Evolutionary conservation across 2,329 filamentous ascomycete genomes (phyloP).

Genomic region (Trichoderma sp.): DNA sequence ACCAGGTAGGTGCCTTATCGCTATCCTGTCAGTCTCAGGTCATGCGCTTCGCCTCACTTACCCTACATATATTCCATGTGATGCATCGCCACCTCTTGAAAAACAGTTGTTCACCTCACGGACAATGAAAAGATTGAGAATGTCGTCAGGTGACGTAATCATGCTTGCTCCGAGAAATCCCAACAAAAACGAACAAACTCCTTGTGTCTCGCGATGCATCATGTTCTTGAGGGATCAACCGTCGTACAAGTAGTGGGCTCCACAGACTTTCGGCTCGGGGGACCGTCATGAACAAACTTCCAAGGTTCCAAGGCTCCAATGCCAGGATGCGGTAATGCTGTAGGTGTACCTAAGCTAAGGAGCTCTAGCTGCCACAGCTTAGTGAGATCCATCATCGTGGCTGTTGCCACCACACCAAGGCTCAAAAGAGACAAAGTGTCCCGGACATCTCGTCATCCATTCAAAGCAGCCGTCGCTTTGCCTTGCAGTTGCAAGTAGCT

Average conservation of each 20-base stretch:
- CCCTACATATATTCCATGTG: constrained; percentile 15
- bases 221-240: neutral
- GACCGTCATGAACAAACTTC: neutral
- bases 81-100: neutral
- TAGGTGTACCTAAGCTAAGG: neutral
- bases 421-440: neutral
- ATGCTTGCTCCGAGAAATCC: neutral
- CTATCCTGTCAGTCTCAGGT: neutral
- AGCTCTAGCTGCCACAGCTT: neutral
- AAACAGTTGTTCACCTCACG: neutral
- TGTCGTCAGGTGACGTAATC: constrained; percentile 16
- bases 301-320: neutral
- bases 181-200: neutral
- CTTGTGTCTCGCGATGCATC: neutral
- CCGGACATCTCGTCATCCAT: neutral
- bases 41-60: constrained; percentile 14
- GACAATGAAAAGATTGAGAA: neutral
- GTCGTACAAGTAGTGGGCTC: neutral
- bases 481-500: neutral
- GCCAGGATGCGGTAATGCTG: neutral
- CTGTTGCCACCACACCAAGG: neutral
- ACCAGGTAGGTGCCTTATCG: neutral
- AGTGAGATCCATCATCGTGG: constrained; percentile 10
- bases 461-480: neutral
- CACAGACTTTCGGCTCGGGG: neutral